Percentiles rank a stretch among this genome's conserved stretches.
These are phyloP conservation scores for Agrocybe chaxingu DNA, from an alignment of 768 basidiomycete species.

Conservation along the genomic window DNA sequence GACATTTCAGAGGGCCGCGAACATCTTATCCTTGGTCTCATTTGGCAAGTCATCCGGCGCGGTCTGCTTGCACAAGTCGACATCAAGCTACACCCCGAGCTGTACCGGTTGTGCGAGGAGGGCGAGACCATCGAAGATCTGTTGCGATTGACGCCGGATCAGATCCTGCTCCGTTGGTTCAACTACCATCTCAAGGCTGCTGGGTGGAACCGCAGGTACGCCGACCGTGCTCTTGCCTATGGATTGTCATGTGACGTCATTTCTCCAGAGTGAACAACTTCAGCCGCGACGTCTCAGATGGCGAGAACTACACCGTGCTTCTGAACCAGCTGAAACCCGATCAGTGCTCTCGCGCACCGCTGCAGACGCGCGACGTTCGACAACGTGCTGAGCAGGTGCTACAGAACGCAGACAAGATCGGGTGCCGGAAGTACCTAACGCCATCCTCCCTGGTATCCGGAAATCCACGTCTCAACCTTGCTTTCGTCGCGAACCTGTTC, in stretches of 20 bases:
- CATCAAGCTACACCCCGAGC: conserved; percentile 96
- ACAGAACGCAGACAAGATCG: conserved; percentile 90
- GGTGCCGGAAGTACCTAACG: conserved; percentile 94
- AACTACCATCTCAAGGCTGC: conserved; percentile 98
- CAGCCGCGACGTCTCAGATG: conserved; percentile 94
- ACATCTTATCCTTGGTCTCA: conserved; percentile 94
- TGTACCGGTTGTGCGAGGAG: conserved; percentile 94
- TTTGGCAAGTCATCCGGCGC: conserved; percentile 97
- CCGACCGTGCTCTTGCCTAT: not conserved
- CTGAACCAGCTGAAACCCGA: conserved; percentile 95
- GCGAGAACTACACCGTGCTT: conserved; percentile 96
- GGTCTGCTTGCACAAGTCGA: conserved; percentile 94
- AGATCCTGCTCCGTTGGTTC: conserved; percentile 98
- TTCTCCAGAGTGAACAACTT: conserved; percentile 87
- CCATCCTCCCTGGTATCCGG: conserved; percentile 88
- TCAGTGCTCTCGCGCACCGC: conserved; percentile 85
- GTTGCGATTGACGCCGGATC: conserved; percentile 90
- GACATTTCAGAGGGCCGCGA: conserved; percentile 93
- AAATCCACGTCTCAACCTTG: conserved; percentile 96
- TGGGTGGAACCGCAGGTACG: conserved; percentile 80
- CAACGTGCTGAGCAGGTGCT: conserved; percentile 90
- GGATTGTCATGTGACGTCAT: conserved; percentile 12
- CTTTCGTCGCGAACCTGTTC: conserved; percentile 98
- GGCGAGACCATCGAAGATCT: conserved; percentile 97
- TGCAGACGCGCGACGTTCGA: conserved; percentile 80